Evolutionary conservation across 2,329 filamentous ascomycete species (phyloP).

Genomic region (Stemphylium lycopersici): DNA sequence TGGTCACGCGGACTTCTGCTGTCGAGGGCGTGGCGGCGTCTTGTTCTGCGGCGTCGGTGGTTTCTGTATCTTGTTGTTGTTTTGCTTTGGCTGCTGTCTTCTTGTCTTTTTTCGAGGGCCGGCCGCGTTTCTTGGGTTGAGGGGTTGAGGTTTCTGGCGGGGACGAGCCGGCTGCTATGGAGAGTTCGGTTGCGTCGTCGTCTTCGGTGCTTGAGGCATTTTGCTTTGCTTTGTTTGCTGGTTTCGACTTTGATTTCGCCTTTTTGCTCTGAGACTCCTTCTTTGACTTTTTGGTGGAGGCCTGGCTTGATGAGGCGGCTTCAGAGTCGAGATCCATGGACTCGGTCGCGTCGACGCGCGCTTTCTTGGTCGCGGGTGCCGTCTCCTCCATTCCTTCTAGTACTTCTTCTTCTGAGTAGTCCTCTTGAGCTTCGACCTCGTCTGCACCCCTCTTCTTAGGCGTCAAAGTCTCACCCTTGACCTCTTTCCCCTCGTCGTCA

Average conservation of each 20-base stretch:
- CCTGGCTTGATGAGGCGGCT: constrained; percentile 1
- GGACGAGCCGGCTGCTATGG: neutral
- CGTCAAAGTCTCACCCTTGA: constrained; percentile 16
- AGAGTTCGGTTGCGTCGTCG: neutral
- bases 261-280: neutral
- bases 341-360: constrained; percentile 12
- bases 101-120: constrained; percentile 11
- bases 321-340: constrained; percentile 16
- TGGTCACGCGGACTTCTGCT: neutral
- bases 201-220: neutral
- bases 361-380: constrained; percentile 19
- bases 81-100: constrained; percentile 1
- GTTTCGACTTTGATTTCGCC: neutral
- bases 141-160: neutral
- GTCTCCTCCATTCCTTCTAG: constrained; percentile 15
- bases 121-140: constrained; percentile 12
- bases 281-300: neutral
- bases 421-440: constrained; percentile 17
- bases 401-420: constrained; percentile 18
- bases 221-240: constrained; percentile 4
- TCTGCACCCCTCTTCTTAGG: constrained; percentile 37
- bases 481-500: constrained; percentile 32
- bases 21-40: constrained; percentile 14
- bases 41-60: neutral
- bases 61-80: too few species aligned